Conservation (phyloP, 345 rosid species). For the Firmiana major region DNA sequence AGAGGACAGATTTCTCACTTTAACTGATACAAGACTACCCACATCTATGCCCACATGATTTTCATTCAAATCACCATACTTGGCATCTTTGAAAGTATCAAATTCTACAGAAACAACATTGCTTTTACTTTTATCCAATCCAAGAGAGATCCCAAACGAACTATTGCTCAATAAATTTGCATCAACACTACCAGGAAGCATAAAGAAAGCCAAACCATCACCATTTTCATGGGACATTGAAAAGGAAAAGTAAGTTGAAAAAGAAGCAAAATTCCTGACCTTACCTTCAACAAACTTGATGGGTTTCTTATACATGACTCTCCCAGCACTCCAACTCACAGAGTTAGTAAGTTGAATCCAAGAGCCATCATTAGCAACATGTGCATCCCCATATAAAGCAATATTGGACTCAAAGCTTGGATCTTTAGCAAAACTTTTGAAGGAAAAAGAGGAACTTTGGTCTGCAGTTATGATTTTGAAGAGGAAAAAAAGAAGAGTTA, state of each 20-base stretch:
- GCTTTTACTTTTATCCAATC: constrained; percentile 16
- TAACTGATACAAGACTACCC: constrained; percentile 43
- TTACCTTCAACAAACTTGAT: constrained; percentile 51
- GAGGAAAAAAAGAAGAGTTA: constrained; percentile 32
- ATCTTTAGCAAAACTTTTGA: constrained; percentile 41
- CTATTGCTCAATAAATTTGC: constrained; percentile 31
- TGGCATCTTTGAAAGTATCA: constrained; percentile 33
- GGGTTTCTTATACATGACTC: constrained; percentile 63
- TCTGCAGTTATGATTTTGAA: constrained; percentile 36
- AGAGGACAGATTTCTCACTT: constrained; percentile 39
- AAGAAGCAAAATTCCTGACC: constrained; percentile 42
- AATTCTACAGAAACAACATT: constrained; percentile 53
- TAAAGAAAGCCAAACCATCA: constrained; percentile 61
- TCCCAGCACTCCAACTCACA: constrained; percentile 47
- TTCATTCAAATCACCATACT: constrained; percentile 39
- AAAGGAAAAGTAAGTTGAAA: constrained; percentile 64
- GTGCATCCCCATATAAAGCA: constrained; percentile 63
- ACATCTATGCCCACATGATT: constrained; percentile 53
- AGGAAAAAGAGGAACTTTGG: constrained; percentile 44
- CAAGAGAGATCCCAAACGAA: constrained; percentile 47
- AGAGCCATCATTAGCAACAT: constrained; percentile 42
- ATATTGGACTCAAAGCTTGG: constrained; percentile 46
- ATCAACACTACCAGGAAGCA: constrained; percentile 49
- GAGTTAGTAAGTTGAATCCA: constrained; percentile 56
- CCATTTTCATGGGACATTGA: constrained; percentile 41